A percentile compares a stretch with the other conserved stretches of the same genome.
Evolutionary conservation across 1,284 basidiomycete species (phyloP).

Genomic region (Wallemia hederae): DNA sequence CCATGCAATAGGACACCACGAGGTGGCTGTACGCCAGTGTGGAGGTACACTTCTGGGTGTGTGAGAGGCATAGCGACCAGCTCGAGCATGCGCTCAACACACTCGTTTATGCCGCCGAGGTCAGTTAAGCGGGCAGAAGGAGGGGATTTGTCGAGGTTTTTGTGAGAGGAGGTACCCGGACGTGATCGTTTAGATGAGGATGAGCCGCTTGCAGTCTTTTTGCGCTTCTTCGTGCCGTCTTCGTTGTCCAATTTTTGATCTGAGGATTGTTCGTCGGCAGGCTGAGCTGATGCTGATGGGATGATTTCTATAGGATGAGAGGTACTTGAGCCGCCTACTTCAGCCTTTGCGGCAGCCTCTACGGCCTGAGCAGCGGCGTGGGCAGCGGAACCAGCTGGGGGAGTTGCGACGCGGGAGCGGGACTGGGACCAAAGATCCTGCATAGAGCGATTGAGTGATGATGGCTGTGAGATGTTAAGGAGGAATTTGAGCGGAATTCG

Average conservation of each 20-base stretch:
- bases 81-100: slow-evolving; percentile 77
- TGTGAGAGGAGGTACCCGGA: not conserved
- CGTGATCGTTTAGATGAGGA: not conserved
- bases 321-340: not conserved
- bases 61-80: slow-evolving; percentile 78
- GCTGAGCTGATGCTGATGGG: no score
- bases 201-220: not conserved
- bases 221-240: not conserved
- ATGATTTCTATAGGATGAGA: not conserved
- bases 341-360: not conserved
- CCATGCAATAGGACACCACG: slow-evolving; percentile 83
- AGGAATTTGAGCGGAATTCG: no score
- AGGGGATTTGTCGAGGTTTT: slow-evolving; percentile 13
- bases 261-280: not conserved
- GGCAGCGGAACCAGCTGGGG: not conserved
- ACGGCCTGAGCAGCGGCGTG: not conserved
- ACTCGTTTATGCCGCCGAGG: slow-evolving; percentile 58
- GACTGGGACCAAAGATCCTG: not conserved
- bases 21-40: slow-evolving; percentile 74
- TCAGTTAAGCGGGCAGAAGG: slow-evolving; percentile 45
- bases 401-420: not conserved
- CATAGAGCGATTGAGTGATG: not conserved
- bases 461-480: no score
- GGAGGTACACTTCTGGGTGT: slow-evolving; percentile 81
- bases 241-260: not conserved